Conservation (phyloP, 73 alveolate species). For the Effrenium voratum region DNA sequence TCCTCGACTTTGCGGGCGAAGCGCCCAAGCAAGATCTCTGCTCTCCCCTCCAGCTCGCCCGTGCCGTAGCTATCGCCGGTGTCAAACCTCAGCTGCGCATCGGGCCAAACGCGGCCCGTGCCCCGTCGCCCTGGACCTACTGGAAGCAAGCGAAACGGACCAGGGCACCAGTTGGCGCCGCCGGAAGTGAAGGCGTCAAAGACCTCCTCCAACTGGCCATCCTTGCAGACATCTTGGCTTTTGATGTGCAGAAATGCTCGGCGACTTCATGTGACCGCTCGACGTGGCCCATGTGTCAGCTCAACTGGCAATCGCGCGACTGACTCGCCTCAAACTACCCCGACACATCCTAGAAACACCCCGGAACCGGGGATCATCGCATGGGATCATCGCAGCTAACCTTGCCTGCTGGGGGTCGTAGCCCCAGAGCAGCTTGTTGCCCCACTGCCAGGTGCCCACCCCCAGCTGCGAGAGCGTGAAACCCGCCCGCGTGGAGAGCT, state of each 20-base stretch:
- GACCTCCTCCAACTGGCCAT: conserved; percentile 6
- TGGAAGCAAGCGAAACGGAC: too few relatives aligned
- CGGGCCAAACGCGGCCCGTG: too few relatives aligned
- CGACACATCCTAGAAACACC: too few relatives aligned
- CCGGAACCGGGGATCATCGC: too few relatives aligned
- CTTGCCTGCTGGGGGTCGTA: conserved; percentile 38
- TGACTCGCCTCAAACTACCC: neutral
- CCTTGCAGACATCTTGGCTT: too few relatives aligned
- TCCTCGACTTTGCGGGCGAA: conserved; percentile 20
- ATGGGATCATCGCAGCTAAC: neutral
- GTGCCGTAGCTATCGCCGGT: conserved; percentile 89
- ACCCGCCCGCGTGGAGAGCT: conserved; percentile 41
- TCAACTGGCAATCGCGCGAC: neutral
- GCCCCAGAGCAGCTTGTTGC: conserved; percentile 90
- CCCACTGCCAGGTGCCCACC: conserved; percentile 93
- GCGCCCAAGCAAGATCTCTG: conserved; percentile 44
- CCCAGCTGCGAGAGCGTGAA: conserved; percentile 57
- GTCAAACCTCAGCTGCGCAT: too few relatives aligned
- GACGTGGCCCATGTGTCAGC: neutral
- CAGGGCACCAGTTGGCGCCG: conserved; percentile 76
- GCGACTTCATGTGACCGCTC: neutral
- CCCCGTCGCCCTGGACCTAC: too few relatives aligned
- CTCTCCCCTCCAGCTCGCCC: conserved; percentile 84
- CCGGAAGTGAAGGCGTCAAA: conserved; percentile 17
- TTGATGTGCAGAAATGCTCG: neutral